Percentiles rank a stretch among this genome's conserved stretches.
These are phyloP conservation scores for Neofusicoccum parvum DNA, from an alignment of 2,329 filamentous ascomycete species.

Conservation along the genomic window DNA sequence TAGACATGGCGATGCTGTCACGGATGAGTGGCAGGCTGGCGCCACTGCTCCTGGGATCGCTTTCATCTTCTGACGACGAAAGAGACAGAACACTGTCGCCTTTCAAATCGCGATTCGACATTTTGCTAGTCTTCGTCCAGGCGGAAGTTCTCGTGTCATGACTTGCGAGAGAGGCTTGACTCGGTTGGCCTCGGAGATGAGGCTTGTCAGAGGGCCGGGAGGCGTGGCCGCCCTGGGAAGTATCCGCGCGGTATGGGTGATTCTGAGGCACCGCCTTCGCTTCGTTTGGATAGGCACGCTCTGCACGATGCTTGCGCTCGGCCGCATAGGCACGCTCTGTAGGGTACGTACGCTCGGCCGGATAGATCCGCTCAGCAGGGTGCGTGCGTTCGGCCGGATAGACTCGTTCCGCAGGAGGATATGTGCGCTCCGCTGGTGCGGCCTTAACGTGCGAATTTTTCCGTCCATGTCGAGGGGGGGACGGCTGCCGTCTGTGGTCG, in stretches of 20 bases:
- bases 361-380: background rate
- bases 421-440: background rate
- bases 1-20: constrained; percentile 32
- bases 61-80: constrained; percentile 41
- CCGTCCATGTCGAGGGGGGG: background rate
- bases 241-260: background rate
- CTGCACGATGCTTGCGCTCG: background rate
- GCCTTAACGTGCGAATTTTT: background rate
- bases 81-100: constrained; percentile 42
- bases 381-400: background rate
- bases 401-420: background rate
- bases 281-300: background rate
- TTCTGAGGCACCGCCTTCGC: background rate
- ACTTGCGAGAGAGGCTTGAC: background rate
- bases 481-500: background rate
- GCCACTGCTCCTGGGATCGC: constrained; percentile 20
- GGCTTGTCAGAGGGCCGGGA: background rate
- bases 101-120: constrained; percentile 35
- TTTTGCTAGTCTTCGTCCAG: constrained; percentile 5
- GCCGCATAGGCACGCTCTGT: no score
- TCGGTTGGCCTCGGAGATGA: constrained; percentile 6
- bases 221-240: background rate
- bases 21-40: constrained; percentile 29
- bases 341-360: no score
- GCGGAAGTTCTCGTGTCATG: constrained; percentile 23